Evolutionary conservation across 2,329 filamentous ascomycete species (phyloP).

Genomic region (Diaporthe batatas): DNA sequence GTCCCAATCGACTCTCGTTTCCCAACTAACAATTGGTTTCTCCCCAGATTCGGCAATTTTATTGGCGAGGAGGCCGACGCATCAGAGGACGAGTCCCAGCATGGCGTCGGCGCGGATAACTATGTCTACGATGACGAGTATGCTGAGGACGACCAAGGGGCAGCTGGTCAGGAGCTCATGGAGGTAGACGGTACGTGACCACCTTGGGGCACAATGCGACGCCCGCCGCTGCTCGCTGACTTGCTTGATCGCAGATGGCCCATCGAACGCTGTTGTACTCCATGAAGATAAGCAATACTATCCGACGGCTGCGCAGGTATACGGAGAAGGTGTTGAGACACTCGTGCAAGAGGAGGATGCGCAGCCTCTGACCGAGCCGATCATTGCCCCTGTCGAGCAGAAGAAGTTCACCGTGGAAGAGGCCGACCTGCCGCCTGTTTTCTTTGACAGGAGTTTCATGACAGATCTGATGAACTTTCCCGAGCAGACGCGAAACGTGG

Average conservation of each 20-base stretch:
- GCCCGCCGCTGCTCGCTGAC: constrained; percentile 33
- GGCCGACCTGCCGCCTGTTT: constrained; percentile 87
- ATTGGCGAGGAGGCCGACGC: constrained; percentile 90
- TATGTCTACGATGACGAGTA: constrained; percentile 86
- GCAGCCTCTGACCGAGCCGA: constrained; percentile 90
- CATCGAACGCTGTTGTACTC: constrained; percentile 95
- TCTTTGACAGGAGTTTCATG: constrained; percentile 92
- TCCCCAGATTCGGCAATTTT: constrained; percentile 91
- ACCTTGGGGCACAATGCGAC: neutral
- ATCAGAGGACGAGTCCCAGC: constrained; percentile 88
- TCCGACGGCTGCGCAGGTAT: constrained; percentile 95
- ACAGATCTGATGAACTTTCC: constrained; percentile 96
- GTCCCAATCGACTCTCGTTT: neutral
- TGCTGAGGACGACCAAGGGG: constrained; percentile 72
- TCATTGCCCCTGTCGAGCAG: constrained; percentile 91
- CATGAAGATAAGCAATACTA: constrained; percentile 99
- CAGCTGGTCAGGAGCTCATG: constrained; percentile 87
- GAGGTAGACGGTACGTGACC: constrained; percentile 80
- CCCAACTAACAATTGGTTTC: constrained; percentile 42
- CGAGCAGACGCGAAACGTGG: constrained; percentile 93
- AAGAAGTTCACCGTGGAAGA: constrained; percentile 98
- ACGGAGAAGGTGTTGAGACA: constrained; percentile 94
- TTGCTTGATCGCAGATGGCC: constrained; percentile 70
- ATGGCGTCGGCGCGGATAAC: constrained; percentile 78
- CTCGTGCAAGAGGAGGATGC: constrained; percentile 97